These are phyloP conservation scores for Penicillium sp. DNA, from an alignment of 2,329 filamentous ascomycete genomes.

Conservation along the genomic window DNA sequence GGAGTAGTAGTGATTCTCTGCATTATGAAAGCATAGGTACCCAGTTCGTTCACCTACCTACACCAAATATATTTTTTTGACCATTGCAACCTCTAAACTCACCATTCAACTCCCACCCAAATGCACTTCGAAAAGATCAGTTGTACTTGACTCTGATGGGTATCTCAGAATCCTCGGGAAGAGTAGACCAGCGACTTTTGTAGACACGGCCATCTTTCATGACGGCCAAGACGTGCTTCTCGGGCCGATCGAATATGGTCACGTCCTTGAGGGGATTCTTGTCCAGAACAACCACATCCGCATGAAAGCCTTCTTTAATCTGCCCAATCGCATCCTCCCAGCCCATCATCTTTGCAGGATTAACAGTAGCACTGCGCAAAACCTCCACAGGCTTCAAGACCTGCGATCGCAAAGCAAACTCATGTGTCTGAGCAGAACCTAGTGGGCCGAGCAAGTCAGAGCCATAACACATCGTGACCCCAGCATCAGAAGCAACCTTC, in stretches of 20 bases:
- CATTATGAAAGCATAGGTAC: no score
- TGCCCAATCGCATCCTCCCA: constrained; percentile 51
- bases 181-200: constrained; percentile 29
- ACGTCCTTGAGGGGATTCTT: constrained; percentile 58
- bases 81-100: no score
- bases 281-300: constrained; percentile 54
- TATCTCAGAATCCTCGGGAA: constrained; percentile 21
- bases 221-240: constrained; percentile 51
- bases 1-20: no score
- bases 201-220: constrained; percentile 57
- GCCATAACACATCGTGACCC: constrained; percentile 57
- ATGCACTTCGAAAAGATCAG: background rate
- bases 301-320: constrained; percentile 51
- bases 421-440: constrained; percentile 47
- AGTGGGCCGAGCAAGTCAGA: constrained; percentile 55
- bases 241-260: constrained; percentile 48
- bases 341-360: constrained; percentile 51
- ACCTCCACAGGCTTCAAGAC: constrained; percentile 45
- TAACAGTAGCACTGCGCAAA: constrained; percentile 53
- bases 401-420: constrained; percentile 48
- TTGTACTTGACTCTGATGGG: constrained; percentile 20
- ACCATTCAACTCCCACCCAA: background rate
- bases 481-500: constrained; percentile 51
- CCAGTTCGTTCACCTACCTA: no score
- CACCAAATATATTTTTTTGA: no score